phyloP scores from a whole-genome alignment of 75 land plant genomes.

The Chamaecyparis obtusa region DNA sequence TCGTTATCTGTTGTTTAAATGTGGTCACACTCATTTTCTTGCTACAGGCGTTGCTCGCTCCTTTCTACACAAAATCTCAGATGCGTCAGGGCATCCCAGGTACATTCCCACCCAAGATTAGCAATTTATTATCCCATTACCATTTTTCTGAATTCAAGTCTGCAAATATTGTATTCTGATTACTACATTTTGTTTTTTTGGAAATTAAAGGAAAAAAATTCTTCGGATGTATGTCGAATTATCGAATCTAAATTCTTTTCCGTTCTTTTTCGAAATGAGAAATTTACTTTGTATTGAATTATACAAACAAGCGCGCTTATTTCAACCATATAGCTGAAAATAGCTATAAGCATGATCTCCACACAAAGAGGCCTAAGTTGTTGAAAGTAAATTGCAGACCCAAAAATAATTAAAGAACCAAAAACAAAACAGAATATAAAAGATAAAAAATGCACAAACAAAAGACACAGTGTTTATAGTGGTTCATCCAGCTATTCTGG shows the following conservation, averaged over 20 bases:
- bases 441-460: no score
- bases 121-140: not conserved
- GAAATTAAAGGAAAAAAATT: not conserved
- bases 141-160: not conserved
- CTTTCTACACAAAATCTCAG: constrained; percentile 14
- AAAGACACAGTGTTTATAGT: no score
- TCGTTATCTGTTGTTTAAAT: constrained; percentile 35
- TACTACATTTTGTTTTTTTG: not conserved
- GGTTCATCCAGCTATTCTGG: no score
- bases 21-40: constrained; percentile 29
- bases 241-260: not conserved
- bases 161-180: not conserved
- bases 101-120: not conserved
- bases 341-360: not conserved
- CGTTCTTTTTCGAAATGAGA: not conserved
- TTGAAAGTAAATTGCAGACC: no score
- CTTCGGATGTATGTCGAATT: not conserved
- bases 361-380: not conserved
- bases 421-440: no score
- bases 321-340: no score
- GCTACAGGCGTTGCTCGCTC: constrained; percentile 29
- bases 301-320: no score
- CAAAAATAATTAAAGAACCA: no score
- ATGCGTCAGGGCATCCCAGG: constrained; percentile 7
- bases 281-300: not conserved